Evolutionary conservation across 116 monocot species (phyloP).

Genomic region (Trichopus zeylanicus): DNA sequence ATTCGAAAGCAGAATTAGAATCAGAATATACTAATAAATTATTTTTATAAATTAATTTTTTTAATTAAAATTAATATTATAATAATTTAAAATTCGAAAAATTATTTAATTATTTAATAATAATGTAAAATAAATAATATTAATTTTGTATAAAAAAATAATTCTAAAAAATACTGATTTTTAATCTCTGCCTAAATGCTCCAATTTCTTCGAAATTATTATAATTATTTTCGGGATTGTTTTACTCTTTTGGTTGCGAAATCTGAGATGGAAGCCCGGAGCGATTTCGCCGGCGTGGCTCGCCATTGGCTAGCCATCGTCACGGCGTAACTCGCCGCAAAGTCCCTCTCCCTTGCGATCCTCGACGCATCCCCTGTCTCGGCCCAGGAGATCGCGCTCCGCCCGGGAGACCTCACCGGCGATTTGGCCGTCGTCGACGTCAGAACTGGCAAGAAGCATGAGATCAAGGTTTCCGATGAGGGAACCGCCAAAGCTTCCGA

Average conservation of each 20-base stretch:
- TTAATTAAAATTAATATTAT: too few relatives aligned
- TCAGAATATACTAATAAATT: too few relatives aligned
- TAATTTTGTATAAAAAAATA: too few relatives aligned
- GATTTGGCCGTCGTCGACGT: conserved; percentile 49
- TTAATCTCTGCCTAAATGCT: too few relatives aligned
- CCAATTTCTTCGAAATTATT: too few relatives aligned
- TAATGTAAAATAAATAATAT: too few relatives aligned
- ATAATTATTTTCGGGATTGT: neutral
- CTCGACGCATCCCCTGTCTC: conserved; percentile 47
- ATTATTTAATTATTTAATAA: too few relatives aligned
- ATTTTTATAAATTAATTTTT: too few relatives aligned
- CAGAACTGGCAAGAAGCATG: conserved; percentile 72
- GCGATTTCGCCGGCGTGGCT: conserved; percentile 14
- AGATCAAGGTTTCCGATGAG: conserved; percentile 63
- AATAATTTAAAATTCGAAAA: too few relatives aligned
- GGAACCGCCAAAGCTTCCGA: conserved; percentile 77
- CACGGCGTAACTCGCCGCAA: conserved; percentile 41
- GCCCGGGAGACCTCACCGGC: conserved; percentile 37
- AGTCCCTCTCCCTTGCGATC: neutral
- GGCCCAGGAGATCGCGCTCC: conserved; percentile 7
- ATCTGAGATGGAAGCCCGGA: neutral
- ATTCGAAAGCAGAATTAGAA: too few relatives aligned
- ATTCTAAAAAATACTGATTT: too few relatives aligned
- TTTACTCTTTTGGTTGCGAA: too few relatives aligned
- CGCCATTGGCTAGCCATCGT: conserved; percentile 69